phyloP scores from a whole-genome alignment of 768 basidiomycete species.

The Tubosaeta brunneosetosa region DNA sequence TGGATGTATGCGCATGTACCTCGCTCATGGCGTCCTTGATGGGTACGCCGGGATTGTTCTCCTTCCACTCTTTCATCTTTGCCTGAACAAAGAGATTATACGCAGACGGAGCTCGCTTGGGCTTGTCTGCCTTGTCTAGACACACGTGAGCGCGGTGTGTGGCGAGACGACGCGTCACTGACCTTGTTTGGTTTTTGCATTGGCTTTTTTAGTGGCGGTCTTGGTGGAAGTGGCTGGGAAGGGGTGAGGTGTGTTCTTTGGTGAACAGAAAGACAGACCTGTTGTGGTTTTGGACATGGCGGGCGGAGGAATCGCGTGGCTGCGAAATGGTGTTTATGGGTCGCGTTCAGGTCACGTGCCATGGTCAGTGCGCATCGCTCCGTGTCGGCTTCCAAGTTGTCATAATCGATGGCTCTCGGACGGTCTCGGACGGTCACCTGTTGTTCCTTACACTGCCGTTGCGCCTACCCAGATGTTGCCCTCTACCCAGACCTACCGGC shows the following conservation, averaged over 20 bases:
- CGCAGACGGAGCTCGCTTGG: slow-evolving; percentile 54
- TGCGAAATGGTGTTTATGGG: slow-evolving; percentile 15
- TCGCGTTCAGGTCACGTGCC: slow-evolving; percentile 29
- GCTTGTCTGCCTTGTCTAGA: slow-evolving; percentile 40
- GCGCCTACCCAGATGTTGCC: slow-evolving; percentile 30
- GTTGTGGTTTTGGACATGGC: slow-evolving; percentile 51
- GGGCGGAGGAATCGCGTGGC: slow-evolving; percentile 3
- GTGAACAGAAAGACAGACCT: slow-evolving; percentile 29
- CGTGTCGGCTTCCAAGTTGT: too few relatives aligned
- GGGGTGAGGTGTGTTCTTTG: slow-evolving; percentile 1
- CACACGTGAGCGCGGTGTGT: neutral
- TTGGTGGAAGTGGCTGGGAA: slow-evolving; percentile 50
- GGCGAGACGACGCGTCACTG: slow-evolving; percentile 10
- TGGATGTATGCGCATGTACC: slow-evolving; percentile 24
- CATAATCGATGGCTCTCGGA: too few relatives aligned
- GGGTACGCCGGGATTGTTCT: slow-evolving; percentile 42
- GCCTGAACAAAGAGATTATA: slow-evolving; percentile 57
- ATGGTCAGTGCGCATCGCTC: slow-evolving; percentile 3
- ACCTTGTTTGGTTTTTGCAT: slow-evolving; percentile 41
- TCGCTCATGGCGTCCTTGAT: slow-evolving; percentile 52
- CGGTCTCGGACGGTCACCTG: too few relatives aligned
- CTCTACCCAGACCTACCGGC: slow-evolving; percentile 31
- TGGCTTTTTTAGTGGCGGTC: slow-evolving; percentile 52
- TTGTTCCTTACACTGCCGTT: slow-evolving; percentile 40
- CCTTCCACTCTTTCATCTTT: slow-evolving; percentile 55